phyloP scores from a whole-genome alignment of 345 rosid species.

The Cardamine chenopodiifolia region DNA sequence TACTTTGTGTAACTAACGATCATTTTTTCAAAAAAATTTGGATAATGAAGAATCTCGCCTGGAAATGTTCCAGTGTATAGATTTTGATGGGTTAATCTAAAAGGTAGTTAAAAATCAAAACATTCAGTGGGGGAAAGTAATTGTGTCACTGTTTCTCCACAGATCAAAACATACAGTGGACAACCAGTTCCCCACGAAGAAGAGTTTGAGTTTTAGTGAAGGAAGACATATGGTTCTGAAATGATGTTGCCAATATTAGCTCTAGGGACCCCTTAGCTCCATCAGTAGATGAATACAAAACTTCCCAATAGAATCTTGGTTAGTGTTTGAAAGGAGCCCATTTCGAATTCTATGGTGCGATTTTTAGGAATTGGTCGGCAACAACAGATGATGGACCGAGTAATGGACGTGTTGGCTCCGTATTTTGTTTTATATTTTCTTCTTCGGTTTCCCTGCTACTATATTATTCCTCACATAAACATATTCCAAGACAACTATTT shows the following conservation, averaged over 20 bases:
- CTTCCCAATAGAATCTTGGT: background rate
- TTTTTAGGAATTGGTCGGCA: background rate
- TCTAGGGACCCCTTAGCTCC: background rate
- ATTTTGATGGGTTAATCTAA: too few relatives aligned
- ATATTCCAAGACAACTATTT: background rate
- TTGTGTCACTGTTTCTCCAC: background rate
- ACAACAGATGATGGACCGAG: constrained; percentile 1
- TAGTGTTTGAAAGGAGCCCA: background rate
- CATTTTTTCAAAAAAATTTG: too few relatives aligned
- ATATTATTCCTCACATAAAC: background rate
- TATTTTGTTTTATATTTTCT: background rate
- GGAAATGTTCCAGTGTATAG: background rate
- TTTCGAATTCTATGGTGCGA: background rate
- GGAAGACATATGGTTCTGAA: background rate
- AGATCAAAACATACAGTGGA: too few relatives aligned
- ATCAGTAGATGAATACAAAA: background rate
- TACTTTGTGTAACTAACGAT: too few relatives aligned
- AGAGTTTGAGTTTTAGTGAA: background rate
- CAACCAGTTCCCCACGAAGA: background rate
- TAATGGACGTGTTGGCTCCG: constrained; percentile 10
- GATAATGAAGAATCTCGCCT: too few relatives aligned
- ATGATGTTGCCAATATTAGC: background rate
- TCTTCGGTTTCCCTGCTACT: background rate
- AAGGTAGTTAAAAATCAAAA: background rate
- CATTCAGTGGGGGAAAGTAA: background rate